phyloP scores from a whole-genome alignment of 1,284 basidiomycete genomes.

The Sporisorium iseilematis-ciliati region DNA sequence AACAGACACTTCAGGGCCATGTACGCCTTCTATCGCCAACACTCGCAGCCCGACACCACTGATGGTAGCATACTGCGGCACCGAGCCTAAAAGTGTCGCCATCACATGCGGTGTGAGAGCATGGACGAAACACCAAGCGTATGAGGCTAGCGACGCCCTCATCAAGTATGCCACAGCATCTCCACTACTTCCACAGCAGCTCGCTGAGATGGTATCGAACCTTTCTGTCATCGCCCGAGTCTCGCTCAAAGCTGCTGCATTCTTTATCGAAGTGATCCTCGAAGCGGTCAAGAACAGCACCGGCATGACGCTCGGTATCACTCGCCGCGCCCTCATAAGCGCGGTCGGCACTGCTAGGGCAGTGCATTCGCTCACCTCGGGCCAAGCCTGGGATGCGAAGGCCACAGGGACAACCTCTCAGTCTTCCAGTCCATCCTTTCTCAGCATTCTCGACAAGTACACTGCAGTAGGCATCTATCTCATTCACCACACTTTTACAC shows the following conservation, averaged over 20 bases:
- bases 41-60: slow-evolving; percentile 28
- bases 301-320: slow-evolving; percentile 55
- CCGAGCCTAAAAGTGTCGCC: slow-evolving; percentile 30
- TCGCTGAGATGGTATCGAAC: slow-evolving; percentile 59
- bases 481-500: slow-evolving; percentile 72
- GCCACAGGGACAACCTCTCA: slow-evolving; percentile 27
- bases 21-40: slow-evolving; percentile 15
- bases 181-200: slow-evolving; percentile 55
- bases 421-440: slow-evolving; percentile 63
- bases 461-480: slow-evolving; percentile 74
- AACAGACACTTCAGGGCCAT: slow-evolving; percentile 27
- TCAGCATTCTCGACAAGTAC: slow-evolving; percentile 72
- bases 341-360: slow-evolving; percentile 57
- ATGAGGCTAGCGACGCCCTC: slow-evolving; percentile 50
- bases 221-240: slow-evolving; percentile 57
- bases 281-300: slow-evolving; percentile 57
- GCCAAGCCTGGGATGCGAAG: slow-evolving; percentile 51
- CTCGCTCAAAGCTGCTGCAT: slow-evolving; percentile 60
- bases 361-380: slow-evolving; percentile 47
- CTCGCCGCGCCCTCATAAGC: slow-evolving; percentile 57
- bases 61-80: slow-evolving; percentile 30
- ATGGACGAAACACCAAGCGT: slow-evolving; percentile 49
- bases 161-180: slow-evolving; percentile 56
- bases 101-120: slow-evolving; percentile 45
- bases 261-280: slow-evolving; percentile 63